Conservation (phyloP, 768 basidiomycete species). For the Albatrellus ellisii region DNA sequence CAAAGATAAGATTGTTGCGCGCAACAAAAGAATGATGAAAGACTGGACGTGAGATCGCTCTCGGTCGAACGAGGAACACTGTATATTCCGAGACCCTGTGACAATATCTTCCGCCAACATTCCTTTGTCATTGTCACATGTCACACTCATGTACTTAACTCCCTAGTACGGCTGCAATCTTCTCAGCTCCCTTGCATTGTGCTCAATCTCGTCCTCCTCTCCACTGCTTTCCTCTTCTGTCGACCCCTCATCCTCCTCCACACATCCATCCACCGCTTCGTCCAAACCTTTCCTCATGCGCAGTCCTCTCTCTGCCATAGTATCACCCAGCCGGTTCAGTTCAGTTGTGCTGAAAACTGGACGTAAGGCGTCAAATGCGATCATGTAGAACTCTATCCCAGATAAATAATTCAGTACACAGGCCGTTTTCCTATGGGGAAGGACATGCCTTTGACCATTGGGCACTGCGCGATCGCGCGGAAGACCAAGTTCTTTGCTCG, state of each 20-base stretch:
- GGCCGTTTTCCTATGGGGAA: constrained; percentile 1
- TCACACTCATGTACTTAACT: not conserved
- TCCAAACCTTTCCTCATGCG: constrained; percentile 52
- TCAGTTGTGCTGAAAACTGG: constrained; percentile 46
- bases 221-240: constrained; percentile 11
- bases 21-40: too few relatives aligned
- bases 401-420: constrained; percentile 9
- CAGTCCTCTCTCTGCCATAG: constrained; percentile 67
- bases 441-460: constrained; percentile 53
- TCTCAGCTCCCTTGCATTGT: constrained; percentile 42
- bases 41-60: too few relatives aligned
- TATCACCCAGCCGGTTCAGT: constrained; percentile 47
- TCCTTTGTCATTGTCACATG: not conserved
- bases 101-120: too few relatives aligned
- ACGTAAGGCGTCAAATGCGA: constrained; percentile 65
- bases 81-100: too few relatives aligned
- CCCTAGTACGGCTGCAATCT: constrained; percentile 49
- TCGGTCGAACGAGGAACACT: too few relatives aligned
- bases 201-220: constrained; percentile 40
- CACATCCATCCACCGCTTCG: constrained; percentile 35
- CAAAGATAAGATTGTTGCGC: too few relatives aligned
- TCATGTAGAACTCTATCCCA: constrained; percentile 52
- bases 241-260: constrained; percentile 18
- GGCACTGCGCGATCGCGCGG: constrained; percentile 63
- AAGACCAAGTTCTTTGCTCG: constrained; percentile 63